These are phyloP conservation scores for Globisporangium acanthophoron DNA, from an alignment of 352 stramenopile genomes.

Conservation along the genomic window DNA sequence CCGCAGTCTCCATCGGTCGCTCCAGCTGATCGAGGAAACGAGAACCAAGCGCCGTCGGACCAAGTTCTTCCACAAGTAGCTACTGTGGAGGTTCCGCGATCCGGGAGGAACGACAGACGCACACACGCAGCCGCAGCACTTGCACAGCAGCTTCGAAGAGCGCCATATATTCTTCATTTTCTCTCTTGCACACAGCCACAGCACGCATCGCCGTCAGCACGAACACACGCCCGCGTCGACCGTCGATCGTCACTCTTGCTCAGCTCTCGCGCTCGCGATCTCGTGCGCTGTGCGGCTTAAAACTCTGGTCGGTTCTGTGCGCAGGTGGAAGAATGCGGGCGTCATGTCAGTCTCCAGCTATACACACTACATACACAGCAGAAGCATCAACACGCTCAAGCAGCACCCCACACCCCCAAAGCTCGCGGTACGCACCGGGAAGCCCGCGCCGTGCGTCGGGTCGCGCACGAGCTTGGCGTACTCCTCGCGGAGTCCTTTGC, in stretches of 20 bases:
- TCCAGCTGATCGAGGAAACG: slow-evolving; percentile 36
- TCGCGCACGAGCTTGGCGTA: slow-evolving; percentile 79
- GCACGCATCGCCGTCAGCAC: slow-evolving; percentile 4
- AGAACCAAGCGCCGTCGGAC: slow-evolving; percentile 37
- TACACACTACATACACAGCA: too few species aligned
- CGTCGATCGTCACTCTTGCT: neutral
- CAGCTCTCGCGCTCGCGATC: neutral
- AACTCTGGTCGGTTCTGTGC: slow-evolving; percentile 19
- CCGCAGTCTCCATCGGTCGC: slow-evolving; percentile 21
- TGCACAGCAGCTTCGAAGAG: slow-evolving; percentile 10
- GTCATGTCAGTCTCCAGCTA: neutral
- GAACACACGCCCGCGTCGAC: slow-evolving; percentile 2
- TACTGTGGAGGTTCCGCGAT: neutral
- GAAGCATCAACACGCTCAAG: neutral
- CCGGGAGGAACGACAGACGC: slow-evolving; percentile 7
- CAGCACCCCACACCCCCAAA: neutral
- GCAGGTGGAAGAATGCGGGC: slow-evolving; percentile 2
- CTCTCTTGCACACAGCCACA: slow-evolving; percentile 11
- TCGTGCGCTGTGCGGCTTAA: slow-evolving; percentile 17
- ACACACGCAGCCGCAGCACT: slow-evolving; percentile 6
- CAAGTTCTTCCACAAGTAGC: slow-evolving; percentile 7
- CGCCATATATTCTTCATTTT: slow-evolving; percentile 12
- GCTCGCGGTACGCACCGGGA: slow-evolving; percentile 33
- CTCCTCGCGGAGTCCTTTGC: slow-evolving; percentile 77
- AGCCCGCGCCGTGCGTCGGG: slow-evolving; percentile 66